These are phyloP conservation scores for Tuber magnatum DNA, from an alignment of 495 filamentous ascomycete genomes.

Conservation along the genomic window DNA sequence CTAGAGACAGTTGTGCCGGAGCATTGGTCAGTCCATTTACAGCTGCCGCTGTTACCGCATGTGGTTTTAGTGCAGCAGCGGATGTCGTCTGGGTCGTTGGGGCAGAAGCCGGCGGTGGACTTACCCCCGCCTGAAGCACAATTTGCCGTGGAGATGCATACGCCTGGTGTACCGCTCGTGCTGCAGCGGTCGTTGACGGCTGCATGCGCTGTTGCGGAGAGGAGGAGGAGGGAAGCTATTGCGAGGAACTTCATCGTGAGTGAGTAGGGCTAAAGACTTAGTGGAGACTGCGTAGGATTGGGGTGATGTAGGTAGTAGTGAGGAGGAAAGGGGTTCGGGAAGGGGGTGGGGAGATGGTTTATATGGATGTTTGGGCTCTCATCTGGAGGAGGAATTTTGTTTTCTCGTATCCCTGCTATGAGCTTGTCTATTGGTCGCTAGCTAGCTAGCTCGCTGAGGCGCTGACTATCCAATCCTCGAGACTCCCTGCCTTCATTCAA, in stretches of 20 bases:
- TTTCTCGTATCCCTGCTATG: neutral
- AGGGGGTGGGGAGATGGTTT: neutral
- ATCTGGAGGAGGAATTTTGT: neutral
- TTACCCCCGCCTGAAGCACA: constrained; percentile 42
- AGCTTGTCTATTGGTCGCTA: neutral
- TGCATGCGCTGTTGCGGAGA: constrained; percentile 34
- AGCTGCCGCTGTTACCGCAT: constrained; percentile 42
- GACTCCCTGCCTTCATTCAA: neutral
- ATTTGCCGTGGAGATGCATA: constrained; percentile 40
- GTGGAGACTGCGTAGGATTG: neutral
- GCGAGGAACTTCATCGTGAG: constrained; percentile 12
- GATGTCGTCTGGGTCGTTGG: constrained; percentile 41
- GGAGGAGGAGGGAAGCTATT: constrained; percentile 21
- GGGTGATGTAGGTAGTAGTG: neutral
- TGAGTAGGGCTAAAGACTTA: neutral
- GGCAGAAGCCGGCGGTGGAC: constrained; percentile 42
- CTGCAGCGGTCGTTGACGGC: constrained; percentile 44
- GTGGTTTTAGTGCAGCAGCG: constrained; percentile 45
- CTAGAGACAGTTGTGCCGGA: constrained; percentile 28
- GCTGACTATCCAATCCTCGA: neutral
- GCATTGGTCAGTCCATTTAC: constrained; percentile 44
- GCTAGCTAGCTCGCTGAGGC: neutral
- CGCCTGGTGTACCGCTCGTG: constrained; percentile 39
- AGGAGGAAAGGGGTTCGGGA: neutral
- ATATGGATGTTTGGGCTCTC: neutral